phyloP scores from a whole-genome alignment of 441 rosid species.

The Erysimum cheiri region DNA sequence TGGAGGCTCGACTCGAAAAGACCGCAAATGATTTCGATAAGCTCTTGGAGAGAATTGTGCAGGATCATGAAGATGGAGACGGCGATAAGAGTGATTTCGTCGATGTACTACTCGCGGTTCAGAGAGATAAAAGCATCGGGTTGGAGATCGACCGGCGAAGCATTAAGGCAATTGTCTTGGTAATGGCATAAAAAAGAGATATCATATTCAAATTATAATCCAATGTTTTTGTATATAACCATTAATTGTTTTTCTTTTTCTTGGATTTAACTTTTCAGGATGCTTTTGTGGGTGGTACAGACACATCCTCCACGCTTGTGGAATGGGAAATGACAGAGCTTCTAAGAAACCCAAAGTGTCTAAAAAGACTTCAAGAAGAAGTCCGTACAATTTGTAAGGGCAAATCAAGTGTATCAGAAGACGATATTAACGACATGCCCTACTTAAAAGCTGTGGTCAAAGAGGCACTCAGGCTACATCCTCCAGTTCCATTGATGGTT shows the following conservation, averaged over 20 bases:
- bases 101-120: constrained; percentile 47
- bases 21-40: constrained; percentile 45
- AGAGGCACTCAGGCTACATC: constrained; percentile 37
- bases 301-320: constrained; percentile 34
- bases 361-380: constrained; percentile 28
- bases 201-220: neutral
- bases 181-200: constrained; percentile 10
- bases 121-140: constrained; percentile 40
- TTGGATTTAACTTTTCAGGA: constrained; percentile 18
- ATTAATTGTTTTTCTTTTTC: neutral
- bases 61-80: constrained; percentile 39
- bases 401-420: constrained; percentile 31
- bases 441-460: constrained; percentile 42
- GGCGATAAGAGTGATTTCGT: constrained; percentile 34
- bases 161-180: constrained; percentile 57
- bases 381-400: constrained; percentile 21
- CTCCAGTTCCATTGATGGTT: constrained; percentile 38
- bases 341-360: constrained; percentile 21
- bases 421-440: constrained; percentile 17
- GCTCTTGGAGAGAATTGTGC: constrained; percentile 46
- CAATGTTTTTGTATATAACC: neutral
- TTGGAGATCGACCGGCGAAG: constrained; percentile 40
- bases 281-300: constrained; percentile 38
- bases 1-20: constrained; percentile 31
- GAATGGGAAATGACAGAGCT: constrained; percentile 48